phyloP scores from a whole-genome alignment of 2,329 filamentous ascomycete genomes.

The Nemania sp. region DNA sequence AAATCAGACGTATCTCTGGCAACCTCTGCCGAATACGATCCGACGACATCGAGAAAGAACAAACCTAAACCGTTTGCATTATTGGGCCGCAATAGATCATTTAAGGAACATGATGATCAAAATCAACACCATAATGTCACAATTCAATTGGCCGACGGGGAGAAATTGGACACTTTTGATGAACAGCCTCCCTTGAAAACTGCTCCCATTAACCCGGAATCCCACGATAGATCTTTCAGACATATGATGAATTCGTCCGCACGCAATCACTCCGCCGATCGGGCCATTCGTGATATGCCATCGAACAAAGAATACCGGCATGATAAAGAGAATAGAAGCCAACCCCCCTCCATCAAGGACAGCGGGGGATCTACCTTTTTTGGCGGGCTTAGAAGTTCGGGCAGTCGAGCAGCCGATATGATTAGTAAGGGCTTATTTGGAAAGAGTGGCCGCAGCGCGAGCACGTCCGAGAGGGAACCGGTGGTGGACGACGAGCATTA shows the following conservation, averaged over 20 bases:
- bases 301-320: conserved; percentile 58
- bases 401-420: conserved; percentile 81
- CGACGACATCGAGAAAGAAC: conserved; percentile 56
- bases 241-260: conserved; percentile 74
- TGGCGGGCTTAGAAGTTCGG: conserved; percentile 78
- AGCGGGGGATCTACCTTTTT: conserved; percentile 74
- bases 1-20: conserved; percentile 66
- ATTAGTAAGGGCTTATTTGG: conserved; percentile 86
- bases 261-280: conserved; percentile 80
- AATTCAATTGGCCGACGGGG: conserved; percentile 53
- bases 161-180: conserved; percentile 52
- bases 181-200: conserved; percentile 66
- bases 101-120: conserved; percentile 58
- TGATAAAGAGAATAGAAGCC: conserved; percentile 62
- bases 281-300: conserved; percentile 61
- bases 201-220: conserved; percentile 66
- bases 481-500: conserved; percentile 85
- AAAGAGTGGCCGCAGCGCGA: conserved; percentile 79
- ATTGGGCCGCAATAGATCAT: conserved; percentile 64
- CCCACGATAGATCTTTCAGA: conserved; percentile 73
- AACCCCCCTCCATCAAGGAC: conserved; percentile 68
- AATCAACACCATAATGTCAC: conserved; percentile 54
- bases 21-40: conserved; percentile 62
- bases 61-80: conserved; percentile 69
- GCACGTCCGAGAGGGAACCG: conserved; percentile 73